Evolutionary conservation across 1,139 yeast species (phyloP).

Genomic region (Kurtzmaniella quercitrusa): DNA sequence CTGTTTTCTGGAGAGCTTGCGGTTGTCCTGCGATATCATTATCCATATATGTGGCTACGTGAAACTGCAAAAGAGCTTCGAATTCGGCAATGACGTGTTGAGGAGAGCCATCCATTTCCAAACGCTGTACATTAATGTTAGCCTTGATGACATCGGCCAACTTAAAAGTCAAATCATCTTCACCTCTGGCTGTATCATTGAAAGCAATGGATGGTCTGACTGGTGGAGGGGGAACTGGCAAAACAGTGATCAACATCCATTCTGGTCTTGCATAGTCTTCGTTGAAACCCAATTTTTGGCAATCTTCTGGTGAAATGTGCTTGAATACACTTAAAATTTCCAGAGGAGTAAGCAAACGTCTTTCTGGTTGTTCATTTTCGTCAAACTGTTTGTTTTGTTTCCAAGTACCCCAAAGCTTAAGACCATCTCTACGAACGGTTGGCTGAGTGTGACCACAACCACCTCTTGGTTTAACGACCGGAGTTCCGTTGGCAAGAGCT

Average conservation of each 20-base stretch:
- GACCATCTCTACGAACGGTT: slow-evolving; percentile 90
- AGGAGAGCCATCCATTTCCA: slow-evolving; percentile 98
- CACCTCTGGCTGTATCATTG: slow-evolving; percentile 98
- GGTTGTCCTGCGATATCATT: slow-evolving; percentile 99
- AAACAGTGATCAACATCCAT: slow-evolving; percentile 94
- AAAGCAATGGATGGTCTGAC: slow-evolving; percentile 98
- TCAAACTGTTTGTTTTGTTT: slow-evolving; percentile 76
- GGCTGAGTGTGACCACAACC: slow-evolving; percentile 99
- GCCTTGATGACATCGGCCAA: slow-evolving; percentile 96
- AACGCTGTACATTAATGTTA: slow-evolving; percentile 89
- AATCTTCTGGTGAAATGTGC: slow-evolving; percentile 85
- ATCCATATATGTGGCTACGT: slow-evolving; percentile 99
- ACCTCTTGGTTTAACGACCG: slow-evolving; percentile 49
- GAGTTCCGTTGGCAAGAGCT: slow-evolving; percentile 30
- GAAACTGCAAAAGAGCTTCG: slow-evolving; percentile 92
- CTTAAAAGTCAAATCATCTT: slow-evolving; percentile 97
- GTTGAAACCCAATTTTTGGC: slow-evolving; percentile 78
- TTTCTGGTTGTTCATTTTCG: slow-evolving; percentile 89
- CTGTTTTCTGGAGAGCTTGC: slow-evolving; percentile 96
- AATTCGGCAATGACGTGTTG: slow-evolving; percentile 97
- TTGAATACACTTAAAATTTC: slow-evolving; percentile 90
- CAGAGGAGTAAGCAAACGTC: slow-evolving; percentile 80
- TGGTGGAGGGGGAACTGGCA: slow-evolving; percentile 99
- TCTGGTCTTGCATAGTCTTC: slow-evolving; percentile 98
- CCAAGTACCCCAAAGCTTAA: slow-evolving; percentile 97